Evolutionary conservation across 306 rosid species (phyloP), one percentile per base, ranked within the genome.

Genomic region (Erythrophleum fordii): DNA sequence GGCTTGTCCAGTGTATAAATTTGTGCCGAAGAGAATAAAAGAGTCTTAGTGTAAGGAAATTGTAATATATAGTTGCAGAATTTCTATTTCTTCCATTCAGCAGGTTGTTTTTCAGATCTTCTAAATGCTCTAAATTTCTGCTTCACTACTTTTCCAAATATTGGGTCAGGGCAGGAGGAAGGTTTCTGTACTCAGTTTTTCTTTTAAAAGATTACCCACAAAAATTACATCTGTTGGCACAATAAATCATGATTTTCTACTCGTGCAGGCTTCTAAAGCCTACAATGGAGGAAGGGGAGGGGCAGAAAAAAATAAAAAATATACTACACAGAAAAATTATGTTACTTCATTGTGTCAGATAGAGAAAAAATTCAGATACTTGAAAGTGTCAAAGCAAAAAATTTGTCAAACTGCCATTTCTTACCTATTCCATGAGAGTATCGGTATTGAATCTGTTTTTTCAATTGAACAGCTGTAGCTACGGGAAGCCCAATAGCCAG

Each of bases 341-440:
- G 44, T 51, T 67, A 67, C 72, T 39, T 35, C 31, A 20, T n/a
- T 37, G 20, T n/a, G 39, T 39, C 72, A 66, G 51, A 37, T 69
- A 62, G 69, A 83, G 65, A 72, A 44, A 70, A 73, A 55, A 28
- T 48, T 51, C 25, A 34, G 53, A 61, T 46, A 41, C 64, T 51
- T 62, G 18, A 62, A 49, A 58, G 53, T 8, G 31, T 17, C 55
- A 72, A 67, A 22, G 70, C 37, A 83, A 53, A 87, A 81, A 51
- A 51, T 16, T 18, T 39, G 69, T 8, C 52, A 56, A 10, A 41
- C 44, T 22, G 41, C 35, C 7, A 51, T 25, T 58, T 45, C 67
- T 84, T 90, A 93, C 99, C 98, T 87, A 95, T 95, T 91, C 94
- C 96, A 76, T 83, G 89, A 72, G 95, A 79, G 74, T 11, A 85